A percentile compares a stretch with the other conserved stretches of the same genome.
These are phyloP conservation scores for Henckelia pumila DNA, from an alignment of 257 asterid species.

Conservation along the genomic window DNA sequence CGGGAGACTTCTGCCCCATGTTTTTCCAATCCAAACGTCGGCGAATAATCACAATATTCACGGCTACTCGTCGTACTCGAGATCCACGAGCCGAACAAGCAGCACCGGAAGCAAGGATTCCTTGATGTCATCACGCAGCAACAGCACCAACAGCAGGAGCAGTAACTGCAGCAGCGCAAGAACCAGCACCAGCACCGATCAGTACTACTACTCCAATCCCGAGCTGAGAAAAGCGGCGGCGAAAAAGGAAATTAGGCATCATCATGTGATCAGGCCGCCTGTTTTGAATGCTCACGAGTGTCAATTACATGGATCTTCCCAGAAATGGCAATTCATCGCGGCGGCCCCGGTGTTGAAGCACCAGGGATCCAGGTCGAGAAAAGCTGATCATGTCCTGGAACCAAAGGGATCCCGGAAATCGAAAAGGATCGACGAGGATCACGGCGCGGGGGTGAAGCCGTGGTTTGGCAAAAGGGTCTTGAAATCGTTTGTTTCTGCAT, in stretches of 20 bases:
- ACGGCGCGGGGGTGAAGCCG: conserved; percentile 16
- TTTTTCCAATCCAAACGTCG: conserved; percentile 43
- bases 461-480: conserved; percentile 53
- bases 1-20: conserved; percentile 73
- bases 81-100: conserved; percentile 69
- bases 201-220: conserved; percentile 8
- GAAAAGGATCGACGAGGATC: conserved; percentile 23
- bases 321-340: conserved; percentile 66
- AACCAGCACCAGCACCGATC: conserved; percentile 52
- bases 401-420: conserved; percentile 29
- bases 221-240: conserved; percentile 25
- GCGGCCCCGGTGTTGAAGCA: conserved; percentile 51
- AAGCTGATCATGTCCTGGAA: conserved; percentile 10
- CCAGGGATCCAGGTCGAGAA: conserved; percentile 40
- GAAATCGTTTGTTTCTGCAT: conserved; percentile 49
- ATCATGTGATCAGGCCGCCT: conserved; percentile 15
- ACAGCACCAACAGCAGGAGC: conserved; percentile 66
- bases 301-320: conserved; percentile 40
- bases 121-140: conserved; percentile 64
- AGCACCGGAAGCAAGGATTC: conserved; percentile 60
- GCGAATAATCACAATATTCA: not conserved
- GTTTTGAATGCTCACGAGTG: conserved; percentile 21
- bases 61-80: conserved; percentile 37
- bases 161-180: conserved; percentile 68
- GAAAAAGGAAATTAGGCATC: conserved; percentile 20